Conservation (phyloP, 768 basidiomycete genomes). For the Auriscalpium orientale region DNA sequence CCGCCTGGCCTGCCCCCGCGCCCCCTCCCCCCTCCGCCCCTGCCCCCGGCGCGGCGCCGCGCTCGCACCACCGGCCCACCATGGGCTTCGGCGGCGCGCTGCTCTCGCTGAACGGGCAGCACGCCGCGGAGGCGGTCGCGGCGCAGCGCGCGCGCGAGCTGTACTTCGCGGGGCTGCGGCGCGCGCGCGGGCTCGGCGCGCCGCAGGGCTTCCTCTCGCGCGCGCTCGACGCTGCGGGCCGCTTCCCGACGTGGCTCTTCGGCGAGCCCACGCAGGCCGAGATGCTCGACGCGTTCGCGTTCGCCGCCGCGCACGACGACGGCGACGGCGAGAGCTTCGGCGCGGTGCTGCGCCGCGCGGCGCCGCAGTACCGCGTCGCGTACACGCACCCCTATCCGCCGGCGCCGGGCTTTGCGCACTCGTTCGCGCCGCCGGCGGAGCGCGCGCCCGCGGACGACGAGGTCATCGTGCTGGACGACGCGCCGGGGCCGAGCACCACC, state of each 20-base stretch:
- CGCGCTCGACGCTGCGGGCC: constrained; percentile 2
- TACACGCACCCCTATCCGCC: constrained; percentile 58
- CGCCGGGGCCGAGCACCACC: constrained; percentile 13
- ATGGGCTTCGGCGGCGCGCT: constrained; percentile 65
- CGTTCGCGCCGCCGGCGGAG: constrained; percentile 26
- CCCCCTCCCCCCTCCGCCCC: constrained; percentile 22
- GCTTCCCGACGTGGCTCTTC: constrained; percentile 13
- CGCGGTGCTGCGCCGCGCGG: constrained; percentile 6
- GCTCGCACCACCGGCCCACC: constrained; percentile 48
- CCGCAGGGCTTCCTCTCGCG: constrained; percentile 10
- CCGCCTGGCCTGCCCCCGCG: constrained; percentile 18
- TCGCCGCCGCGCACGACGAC: constrained; percentile 6
- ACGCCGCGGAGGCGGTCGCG: constrained; percentile 5
- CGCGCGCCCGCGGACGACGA: constrained; percentile 23
- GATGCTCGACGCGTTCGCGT: constrained; percentile 13
- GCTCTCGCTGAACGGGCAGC: constrained; percentile 33
- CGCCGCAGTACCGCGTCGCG: constrained; percentile 42
- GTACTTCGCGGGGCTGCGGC: constrained; percentile 6
- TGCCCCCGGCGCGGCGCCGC: constrained; percentile 31
- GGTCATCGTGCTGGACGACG: constrained; percentile 43
- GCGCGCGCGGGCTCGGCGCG: constrained; percentile 6
- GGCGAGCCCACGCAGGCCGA: constrained; percentile 11
- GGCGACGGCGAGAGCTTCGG: background rate
- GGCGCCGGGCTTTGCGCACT: constrained; percentile 57
- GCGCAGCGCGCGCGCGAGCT: constrained; percentile 6